These are phyloP conservation scores for Fraxinus sp. DNA, from an alignment of 305 asterid genomes.

Conservation along the genomic window DNA sequence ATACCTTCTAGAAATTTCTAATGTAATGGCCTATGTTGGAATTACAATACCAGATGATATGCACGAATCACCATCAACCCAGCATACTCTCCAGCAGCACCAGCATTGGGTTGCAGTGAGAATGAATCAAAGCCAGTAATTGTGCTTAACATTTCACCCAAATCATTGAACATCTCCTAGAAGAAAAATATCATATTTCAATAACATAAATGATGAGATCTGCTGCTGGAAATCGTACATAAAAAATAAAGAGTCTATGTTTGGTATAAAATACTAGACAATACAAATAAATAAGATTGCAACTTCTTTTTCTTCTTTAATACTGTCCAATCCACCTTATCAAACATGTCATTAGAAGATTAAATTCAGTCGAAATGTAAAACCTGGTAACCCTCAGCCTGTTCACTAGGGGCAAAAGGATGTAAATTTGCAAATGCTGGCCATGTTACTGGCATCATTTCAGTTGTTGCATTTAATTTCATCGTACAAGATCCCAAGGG, in stretches of 20 bases:
- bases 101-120: slow-evolving; percentile 99
- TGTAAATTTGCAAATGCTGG: slow-evolving; percentile 77
- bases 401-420: slow-evolving; percentile 89
- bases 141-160: slow-evolving; percentile 82
- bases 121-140: slow-evolving; percentile 95
- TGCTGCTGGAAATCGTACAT: neutral
- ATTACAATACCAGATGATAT: slow-evolving; percentile 71
- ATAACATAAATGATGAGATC: neutral
- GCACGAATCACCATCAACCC: slow-evolving; percentile 98
- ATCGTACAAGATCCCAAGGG: slow-evolving; percentile 97
- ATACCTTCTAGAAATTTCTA: neutral
- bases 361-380: slow-evolving; percentile 14
- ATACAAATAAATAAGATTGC: neutral
- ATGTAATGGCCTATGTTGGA: neutral
- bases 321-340: neutral
- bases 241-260: neutral
- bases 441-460: slow-evolving; percentile 98
- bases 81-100: slow-evolving; percentile 98
- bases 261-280: neutral
- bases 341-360: neutral
- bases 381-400: slow-evolving; percentile 89
- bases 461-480: slow-evolving; percentile 92
- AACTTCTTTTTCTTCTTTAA: neutral
- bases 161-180: slow-evolving; percentile 93
- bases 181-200: slow-evolving; percentile 23